Conservation (phyloP, 345 rosid species). For the Gossypium herbaceum region DNA sequence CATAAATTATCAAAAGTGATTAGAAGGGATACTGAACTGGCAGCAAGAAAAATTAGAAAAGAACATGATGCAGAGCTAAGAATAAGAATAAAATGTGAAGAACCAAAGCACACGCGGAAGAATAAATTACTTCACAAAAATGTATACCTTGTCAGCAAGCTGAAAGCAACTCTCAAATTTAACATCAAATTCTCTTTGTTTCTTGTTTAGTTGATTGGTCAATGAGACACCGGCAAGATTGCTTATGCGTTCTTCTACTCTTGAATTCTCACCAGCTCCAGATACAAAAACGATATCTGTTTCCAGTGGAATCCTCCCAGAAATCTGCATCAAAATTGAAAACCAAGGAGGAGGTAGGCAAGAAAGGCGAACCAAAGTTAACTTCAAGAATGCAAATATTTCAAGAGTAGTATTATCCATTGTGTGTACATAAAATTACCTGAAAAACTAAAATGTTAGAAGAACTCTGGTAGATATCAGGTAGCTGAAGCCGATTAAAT, state of each 20-base stretch:
- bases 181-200: constrained; percentile 59
- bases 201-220: constrained; percentile 52
- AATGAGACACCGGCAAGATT: constrained; percentile 63
- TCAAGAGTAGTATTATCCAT: constrained; percentile 2
- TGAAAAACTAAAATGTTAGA: constrained; percentile 73
- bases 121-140: neutral
- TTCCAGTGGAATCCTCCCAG: constrained; percentile 57
- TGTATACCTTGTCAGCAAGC: constrained; percentile 54
- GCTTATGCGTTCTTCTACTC: constrained; percentile 50
- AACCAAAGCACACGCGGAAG: constrained; percentile 3
- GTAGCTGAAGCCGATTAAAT: constrained; percentile 50
- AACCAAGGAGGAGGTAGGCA: constrained; percentile 12
- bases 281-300: constrained; percentile 72
- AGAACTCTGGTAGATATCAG: constrained; percentile 55
- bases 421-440: constrained; percentile 36
- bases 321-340: constrained; percentile 43
- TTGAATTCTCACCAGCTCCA: constrained; percentile 43
- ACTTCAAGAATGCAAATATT: constrained; percentile 11
- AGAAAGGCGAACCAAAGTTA: constrained; percentile 12
- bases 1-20: neutral
- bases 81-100: neutral
- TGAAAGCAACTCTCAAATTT: constrained; percentile 58
- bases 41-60: neutral
- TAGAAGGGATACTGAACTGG: neutral
- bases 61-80: neutral